Conservation (phyloP, 2,329 filamentous ascomycete genomes). For the Neocucurbitaria cava region DNA sequence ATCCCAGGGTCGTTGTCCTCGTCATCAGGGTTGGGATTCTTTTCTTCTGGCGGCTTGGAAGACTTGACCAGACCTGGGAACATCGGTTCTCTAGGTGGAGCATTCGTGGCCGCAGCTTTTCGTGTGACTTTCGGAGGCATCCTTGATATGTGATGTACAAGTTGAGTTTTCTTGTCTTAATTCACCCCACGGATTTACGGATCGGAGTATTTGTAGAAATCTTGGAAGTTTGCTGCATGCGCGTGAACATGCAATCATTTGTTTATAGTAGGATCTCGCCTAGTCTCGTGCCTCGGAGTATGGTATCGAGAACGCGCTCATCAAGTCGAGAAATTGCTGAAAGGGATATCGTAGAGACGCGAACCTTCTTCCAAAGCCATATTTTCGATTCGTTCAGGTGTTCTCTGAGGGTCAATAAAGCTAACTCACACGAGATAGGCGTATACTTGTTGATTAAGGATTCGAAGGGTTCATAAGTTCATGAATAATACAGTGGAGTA, state of each 20-base stretch:
- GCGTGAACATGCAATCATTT: neutral
- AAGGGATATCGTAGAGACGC: too few relatives aligned
- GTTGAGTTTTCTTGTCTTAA: neutral
- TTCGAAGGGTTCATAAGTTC: too few relatives aligned
- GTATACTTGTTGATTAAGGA: too few relatives aligned
- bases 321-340: too few relatives aligned
- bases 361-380: too few relatives aligned
- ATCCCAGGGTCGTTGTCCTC: neutral
- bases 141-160: neutral
- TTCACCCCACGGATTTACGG: neutral
- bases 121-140: neutral
- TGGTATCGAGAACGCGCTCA: neutral
- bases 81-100: neutral
- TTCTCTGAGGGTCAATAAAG: too few relatives aligned
- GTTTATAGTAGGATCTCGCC: neutral
- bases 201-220: neutral
- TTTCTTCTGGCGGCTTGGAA: too few relatives aligned
- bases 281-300: neutral
- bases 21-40: neutral
- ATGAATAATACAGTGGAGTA: too few relatives aligned
- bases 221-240: neutral
- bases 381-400: too few relatives aligned
- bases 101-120: neutral
- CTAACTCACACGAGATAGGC: too few relatives aligned
- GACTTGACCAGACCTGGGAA: neutral